These are phyloP conservation scores for Chrysophaeum taylorii DNA, from an alignment of 352 stramenopile species.

Conservation along the genomic window DNA sequence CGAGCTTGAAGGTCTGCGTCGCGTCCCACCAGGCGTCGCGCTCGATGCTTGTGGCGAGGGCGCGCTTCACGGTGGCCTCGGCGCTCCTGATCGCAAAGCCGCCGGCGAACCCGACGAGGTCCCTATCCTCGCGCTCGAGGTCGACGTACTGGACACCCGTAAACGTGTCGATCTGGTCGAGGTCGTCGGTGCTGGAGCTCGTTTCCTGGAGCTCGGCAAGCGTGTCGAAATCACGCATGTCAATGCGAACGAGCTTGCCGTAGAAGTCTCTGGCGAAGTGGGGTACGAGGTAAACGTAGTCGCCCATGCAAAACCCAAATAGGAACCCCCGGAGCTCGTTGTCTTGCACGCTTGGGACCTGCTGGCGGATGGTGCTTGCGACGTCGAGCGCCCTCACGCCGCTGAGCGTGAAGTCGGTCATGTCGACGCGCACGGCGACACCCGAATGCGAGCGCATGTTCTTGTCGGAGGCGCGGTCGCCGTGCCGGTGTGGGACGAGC, in stretches of 20 bases:
- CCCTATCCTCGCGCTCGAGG: conserved; percentile 13
- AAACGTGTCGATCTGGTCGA: conserved; percentile 5
- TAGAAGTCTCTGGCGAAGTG: conserved; percentile 20
- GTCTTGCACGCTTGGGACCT: conserved; percentile 12
- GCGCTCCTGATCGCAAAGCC: conserved; percentile 1
- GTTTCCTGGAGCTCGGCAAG: conserved; percentile 8
- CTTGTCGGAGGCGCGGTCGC: neutral
- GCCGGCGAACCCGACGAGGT: conserved; percentile 15
- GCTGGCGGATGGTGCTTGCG: conserved; percentile 3
- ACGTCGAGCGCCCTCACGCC: conserved; percentile 16
- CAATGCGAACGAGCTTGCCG: conserved; percentile 22
- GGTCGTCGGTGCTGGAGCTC: conserved; percentile 1
- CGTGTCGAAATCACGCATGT: conserved; percentile 21
- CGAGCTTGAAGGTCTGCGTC: neutral
- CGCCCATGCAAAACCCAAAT: conserved; percentile 13
- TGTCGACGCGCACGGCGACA: conserved; percentile 13
- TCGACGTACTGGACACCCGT: conserved; percentile 23
- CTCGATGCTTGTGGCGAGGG: neutral
- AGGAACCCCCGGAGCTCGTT: conserved; percentile 20
- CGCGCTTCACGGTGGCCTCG: neutral
- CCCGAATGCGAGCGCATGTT: conserved; percentile 16
- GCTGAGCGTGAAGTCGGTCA: conserved; percentile 16
- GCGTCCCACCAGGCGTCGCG: neutral
- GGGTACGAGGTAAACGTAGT: conserved; percentile 22
- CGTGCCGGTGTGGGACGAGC: conserved; percentile 23